Evolutionary conservation across 352 stramenopile genomes (phyloP), one percentile per base, ranked within the genome.

Genomic region (Phytophthora lateralis): DNA sequence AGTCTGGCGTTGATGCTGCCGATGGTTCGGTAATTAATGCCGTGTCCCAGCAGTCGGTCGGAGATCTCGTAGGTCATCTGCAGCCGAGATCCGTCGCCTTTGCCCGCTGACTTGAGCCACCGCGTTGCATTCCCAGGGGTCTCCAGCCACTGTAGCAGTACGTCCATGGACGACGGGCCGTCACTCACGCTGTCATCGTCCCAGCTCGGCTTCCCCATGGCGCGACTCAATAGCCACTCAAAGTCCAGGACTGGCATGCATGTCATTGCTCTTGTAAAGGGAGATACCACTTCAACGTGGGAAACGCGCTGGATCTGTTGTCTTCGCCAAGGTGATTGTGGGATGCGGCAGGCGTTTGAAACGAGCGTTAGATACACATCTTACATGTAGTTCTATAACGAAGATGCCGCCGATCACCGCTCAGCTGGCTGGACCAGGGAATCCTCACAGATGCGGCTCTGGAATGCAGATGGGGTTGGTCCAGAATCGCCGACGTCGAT

Each of bases 121-220:
- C 53, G 41, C 6, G 9, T 3, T 3, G 43, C 44, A 6, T 27
- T 27, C 10, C 26, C 24, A 10, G 35, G 35, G 1, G 29, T 11
- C 53, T 18, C 10, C 29, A 60, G 30, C 53, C 53, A 60, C 12
- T 27, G 39, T 18, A 60, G 30, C 18, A 60, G 42, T 41, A 60
- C 18, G 30, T 63, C 54, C 11, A 64, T 38, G 0, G 60, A 69
- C 29, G 60, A 63, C 20, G 34, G 54, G 0, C 38, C 21, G 12
- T 45, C 52, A 27, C 44, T 38, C 8, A 49, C 44, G 34, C 52
- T 30, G 20, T 68, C 60, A 3, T 57, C 45, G 30, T 63, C n/a
- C 53, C 53, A 68, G 14, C 15, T 42, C 35, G 35, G 35, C 4
- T 21, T 11, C 15, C 14, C 15, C 35, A 42, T 38, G 10, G 27